phyloP scores from a whole-genome alignment of 257 asterid species.

The Plectranthus barbatus region DNA sequence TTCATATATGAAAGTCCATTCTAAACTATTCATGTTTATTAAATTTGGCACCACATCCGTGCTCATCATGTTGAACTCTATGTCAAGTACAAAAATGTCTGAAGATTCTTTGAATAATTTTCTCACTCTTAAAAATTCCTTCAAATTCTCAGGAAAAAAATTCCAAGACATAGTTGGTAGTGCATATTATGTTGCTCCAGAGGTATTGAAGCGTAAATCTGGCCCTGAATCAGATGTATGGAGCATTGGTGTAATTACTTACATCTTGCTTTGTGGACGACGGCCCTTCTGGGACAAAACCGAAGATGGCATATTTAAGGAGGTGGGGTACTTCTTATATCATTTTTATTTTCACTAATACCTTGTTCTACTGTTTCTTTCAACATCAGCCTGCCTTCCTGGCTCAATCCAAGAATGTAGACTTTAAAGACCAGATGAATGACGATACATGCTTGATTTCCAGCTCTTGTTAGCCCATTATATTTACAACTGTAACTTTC shows the following conservation, averaged over 20 bases:
- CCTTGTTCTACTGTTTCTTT: neutral
- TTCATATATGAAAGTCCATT: neutral
- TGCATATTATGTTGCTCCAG: conserved; percentile 99
- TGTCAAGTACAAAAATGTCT: neutral
- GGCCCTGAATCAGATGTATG: conserved; percentile 99
- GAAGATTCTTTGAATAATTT: neutral
- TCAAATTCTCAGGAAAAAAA: conserved; percentile 48
- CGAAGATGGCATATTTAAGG: conserved; percentile 96
- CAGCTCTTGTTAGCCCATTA: neutral
- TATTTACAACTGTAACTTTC: conserved; percentile 12
- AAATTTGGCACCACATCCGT: neutral
- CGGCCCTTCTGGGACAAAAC: conserved; percentile 99
- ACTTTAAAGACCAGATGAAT: neutral
- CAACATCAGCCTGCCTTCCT: neutral
- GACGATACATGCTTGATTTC: neutral
- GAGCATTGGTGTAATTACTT: conserved; percentile 98
- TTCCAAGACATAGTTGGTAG: conserved; percentile 97
- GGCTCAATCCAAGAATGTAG: neutral
- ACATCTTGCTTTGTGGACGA: conserved; percentile 92
- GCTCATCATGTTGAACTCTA: neutral
- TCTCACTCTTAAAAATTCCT: neutral
- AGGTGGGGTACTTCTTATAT: conserved; percentile 37
- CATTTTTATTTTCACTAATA: neutral
- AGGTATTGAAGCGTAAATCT: conserved; percentile 88
- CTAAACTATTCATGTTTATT: neutral